Base-by-base conservation (phyloP, 345 rosid species). In the Eucalyptus guilfoylei region DNA sequence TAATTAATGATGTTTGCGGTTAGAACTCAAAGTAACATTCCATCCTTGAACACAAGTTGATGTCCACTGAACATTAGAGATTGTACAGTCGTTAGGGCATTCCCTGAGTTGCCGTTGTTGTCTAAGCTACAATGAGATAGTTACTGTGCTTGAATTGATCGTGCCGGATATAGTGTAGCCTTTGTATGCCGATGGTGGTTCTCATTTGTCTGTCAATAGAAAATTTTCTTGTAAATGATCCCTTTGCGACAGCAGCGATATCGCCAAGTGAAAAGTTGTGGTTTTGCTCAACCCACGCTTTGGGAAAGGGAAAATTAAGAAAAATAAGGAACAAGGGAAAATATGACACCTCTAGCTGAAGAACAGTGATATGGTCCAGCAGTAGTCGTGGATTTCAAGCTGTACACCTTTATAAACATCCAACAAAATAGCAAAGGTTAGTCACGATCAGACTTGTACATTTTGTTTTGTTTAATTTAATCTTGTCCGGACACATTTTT, bases 1-100 rank as follows among this genome's bases (percentile, higher is more conserved):
- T 69, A 34, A 24, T 69, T 69, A 32, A 69, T 32, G 11, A 32
- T 32, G 2, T 34, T 34, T 69, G 44, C 0, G 10, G 80, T 69
- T 67, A 67, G 80, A 67, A 67, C 42, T 15, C 21, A 32, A 67
- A 0, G 80, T n/a, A 67, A 67, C 40, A 32, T 67, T 67, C 32
- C 37, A 67, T 67, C 1, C 32, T 16, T 0, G 0, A 62, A 17
- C 0, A 11, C 0, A 30, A 62, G 72, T 14, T 62, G 34, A 62
- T 62, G 32, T 62, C 72, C 72, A 62, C 16, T 7, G 0, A 62
- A 30, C 34, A 30, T 11, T 14, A 30, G 72, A 62, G 19, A 64
- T n/a, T 64, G 34, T 30, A 37, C 72, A 30, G 37, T 15, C 72
- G 32, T 30, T 64, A 32, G 40, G 76, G 37, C 37, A 67, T n/a